Base-by-base conservation (phyloP, 1,284 basidiomycete species). In the Stygiomarasmius scandens region DNA sequence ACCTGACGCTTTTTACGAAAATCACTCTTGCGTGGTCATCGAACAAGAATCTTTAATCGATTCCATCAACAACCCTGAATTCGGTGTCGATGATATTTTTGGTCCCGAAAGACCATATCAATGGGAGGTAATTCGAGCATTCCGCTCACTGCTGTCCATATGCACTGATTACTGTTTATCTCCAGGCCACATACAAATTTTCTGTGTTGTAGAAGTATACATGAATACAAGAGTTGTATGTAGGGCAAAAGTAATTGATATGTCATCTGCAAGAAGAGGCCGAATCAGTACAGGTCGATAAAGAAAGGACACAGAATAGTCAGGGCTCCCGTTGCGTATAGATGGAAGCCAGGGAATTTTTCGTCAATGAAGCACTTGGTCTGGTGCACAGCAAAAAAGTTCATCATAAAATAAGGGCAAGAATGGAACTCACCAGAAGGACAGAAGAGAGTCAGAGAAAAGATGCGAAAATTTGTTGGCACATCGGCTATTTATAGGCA, bases 381-480 rank as follows among this genome's bases (percentile, higher is more conserved):
- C 79, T 81, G 79, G 79, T 81, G 79, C 79, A 80, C 79, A 81
- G 78, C 79, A 71, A 74, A 69, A n/a, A 63, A 61, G 49, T 25
- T 62, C 63, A 58, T 64, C 63, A 60, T 48, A 44, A 12, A 48
- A 52, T n/a, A 48, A 47, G 45, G 27, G 22, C 29, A 34, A 44
- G 24, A 59, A 48, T 8, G 2, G 32, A 51, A 47, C 59, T 61
- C 54, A 59, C 54, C 20, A 29, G 32, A 53, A 44, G 27, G n/a
- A n/a, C n/a, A n/a, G n/a, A n/a, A n/a, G n/a, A n/a, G n/a, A n/a
- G n/a, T n/a, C n/a, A n/a, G 53, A 25, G 24, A 19, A 27, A n/a
- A 20, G 25, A 19, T 32, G 29, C 29, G 12, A 32, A 32, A 32
- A 32, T 32, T 32, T 32, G 29, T 32, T 12, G 5, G 29, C 29